Base-by-base conservation (phyloP, 352 stramenopile genomes). In the Albugo candida region DNA sequence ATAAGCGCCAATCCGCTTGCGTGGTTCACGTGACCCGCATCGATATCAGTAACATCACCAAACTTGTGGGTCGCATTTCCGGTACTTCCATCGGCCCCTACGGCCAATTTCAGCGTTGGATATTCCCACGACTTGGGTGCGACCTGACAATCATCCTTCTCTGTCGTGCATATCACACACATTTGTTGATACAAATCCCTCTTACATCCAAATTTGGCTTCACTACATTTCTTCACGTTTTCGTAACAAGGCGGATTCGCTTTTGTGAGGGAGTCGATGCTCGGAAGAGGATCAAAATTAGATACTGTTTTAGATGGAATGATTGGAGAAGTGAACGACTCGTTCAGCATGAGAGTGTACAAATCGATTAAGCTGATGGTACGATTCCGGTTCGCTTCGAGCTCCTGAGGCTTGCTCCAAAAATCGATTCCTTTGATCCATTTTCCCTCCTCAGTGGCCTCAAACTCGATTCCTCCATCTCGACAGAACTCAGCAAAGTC, bases 161-260 rank as follows among this genome's bases (percentile, higher is more conserved):
- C 19, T 17, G 49, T 45, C 0, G 44, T 47, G 53, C 75, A 88
- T 18, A 74, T 51, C 11, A 67, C 21, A 35, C 75, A 88, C 11
- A 81, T 49, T 59, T 88, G 76, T 12, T 61, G 58, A 55, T 78
- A 81, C 16, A 78, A 57, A 11, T 58, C 59, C 11, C 75, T 69
- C 14, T 53, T 64, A 61, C 75, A 88, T 31, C 71, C 70, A 48
- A 65, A 53, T 16, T 43, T 13, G 1, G 66, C 48, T 5, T 17
- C 59, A 0, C 65, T 70, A 41, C 76, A 88, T 44, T 50, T 41
- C 0, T 58, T 52, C n/a, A 37, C 65, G 63, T 82, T 88, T 42
- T 71, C 48, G 52, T 83, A 81, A 60, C 76, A 89, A 41, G 64
- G 52, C 5, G 75, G 75, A 56, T 88, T 88, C 5, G 34, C 39